Base-by-base conservation (phyloP, 352 stramenopile species). In the Thalassiosira livingstoniorum region DNA sequence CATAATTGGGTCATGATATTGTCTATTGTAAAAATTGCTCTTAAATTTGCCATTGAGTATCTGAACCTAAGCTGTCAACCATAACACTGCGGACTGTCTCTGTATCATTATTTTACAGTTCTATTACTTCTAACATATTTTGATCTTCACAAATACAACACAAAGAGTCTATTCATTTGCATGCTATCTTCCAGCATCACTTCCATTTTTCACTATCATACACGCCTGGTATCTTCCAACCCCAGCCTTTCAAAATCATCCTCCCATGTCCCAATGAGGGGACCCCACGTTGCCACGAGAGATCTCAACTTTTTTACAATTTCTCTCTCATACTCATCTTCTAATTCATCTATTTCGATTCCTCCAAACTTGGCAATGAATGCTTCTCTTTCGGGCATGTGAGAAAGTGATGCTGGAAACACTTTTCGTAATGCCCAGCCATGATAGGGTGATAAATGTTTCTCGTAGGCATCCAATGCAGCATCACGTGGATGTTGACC, bases 321-420 rank as follows among this genome's bases (percentile, higher is more conserved):
- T 4, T 67, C 67, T 45, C 51, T 39, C 32, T 87, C 55, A 62
- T 79, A 55, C 53, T 82, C 62, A 31, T 82, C 53, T n/a, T 51
- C 67, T 21, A 85, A 75, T 37, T 83, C 69, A 39, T 89, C 67
- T 57, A 66, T 42, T 45, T 75, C 54, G 25, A 84, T 62, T 13
- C 79, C 85, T 13, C 66, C 77, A 43, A 90, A 80, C 31, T 74
- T 82, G 32, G 84, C 76, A 32, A 90, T 68, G n/a, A 90, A 78
- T 21, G 34, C 64, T 31, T 69, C 29, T 45, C 77, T 57, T 15
- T 78, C 61, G 0, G 74, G 73, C 58, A 83, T 74, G 31, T 78
- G 80, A 1, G 57, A 74, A n/a, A 86, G 63, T 0, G 75, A 85
- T 27, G 76, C 63, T 25, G 74, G 54, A 55, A 85, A 90, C 1